phyloP scores from a whole-genome alignment of 306 rosid genomes.

The Lathyrus oleraceus region DNA sequence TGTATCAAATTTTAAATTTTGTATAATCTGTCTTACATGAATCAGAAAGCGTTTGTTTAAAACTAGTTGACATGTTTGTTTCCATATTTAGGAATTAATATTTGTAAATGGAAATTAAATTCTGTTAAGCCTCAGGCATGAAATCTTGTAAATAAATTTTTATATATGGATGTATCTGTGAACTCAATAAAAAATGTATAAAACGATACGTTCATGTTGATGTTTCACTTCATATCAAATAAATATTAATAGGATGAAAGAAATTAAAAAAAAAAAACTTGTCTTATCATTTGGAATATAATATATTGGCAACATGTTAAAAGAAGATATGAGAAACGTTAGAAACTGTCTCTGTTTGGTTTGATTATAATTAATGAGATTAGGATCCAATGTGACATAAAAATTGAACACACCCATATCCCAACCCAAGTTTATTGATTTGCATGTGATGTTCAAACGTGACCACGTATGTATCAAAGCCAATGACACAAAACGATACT shows the following conservation, averaged over 20 bases:
- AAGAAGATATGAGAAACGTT: slow-evolving; percentile 21
- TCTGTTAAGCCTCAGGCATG: background rate
- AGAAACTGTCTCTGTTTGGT: slow-evolving; percentile 21
- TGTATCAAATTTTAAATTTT: too few species aligned
- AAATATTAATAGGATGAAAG: background rate
- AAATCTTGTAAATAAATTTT: background rate
- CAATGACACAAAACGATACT: slow-evolving; percentile 28
- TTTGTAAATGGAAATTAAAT: slow-evolving; percentile 12
- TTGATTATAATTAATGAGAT: slow-evolving; percentile 23
- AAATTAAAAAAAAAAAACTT: background rate
- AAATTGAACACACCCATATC: background rate
- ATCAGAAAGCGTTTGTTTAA: too few species aligned
- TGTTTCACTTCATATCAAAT: too few species aligned
- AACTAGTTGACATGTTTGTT: slow-evolving; percentile 23
- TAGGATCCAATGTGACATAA: slow-evolving; percentile 42
- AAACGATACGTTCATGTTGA: background rate
- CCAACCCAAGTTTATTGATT: slow-evolving; percentile 24
- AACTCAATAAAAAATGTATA: background rate
- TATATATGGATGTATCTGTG: background rate
- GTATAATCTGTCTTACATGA: too few species aligned
- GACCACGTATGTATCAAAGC: slow-evolving; percentile 34
- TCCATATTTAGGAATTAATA: slow-evolving; percentile 21
- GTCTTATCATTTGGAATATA: background rate
- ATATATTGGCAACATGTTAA: background rate
- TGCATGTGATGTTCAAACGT: slow-evolving; percentile 46